Evolutionary conservation across 2,329 filamentous ascomycete genomes (phyloP).

Genomic region (Hymenoscyphus fraxineus): DNA sequence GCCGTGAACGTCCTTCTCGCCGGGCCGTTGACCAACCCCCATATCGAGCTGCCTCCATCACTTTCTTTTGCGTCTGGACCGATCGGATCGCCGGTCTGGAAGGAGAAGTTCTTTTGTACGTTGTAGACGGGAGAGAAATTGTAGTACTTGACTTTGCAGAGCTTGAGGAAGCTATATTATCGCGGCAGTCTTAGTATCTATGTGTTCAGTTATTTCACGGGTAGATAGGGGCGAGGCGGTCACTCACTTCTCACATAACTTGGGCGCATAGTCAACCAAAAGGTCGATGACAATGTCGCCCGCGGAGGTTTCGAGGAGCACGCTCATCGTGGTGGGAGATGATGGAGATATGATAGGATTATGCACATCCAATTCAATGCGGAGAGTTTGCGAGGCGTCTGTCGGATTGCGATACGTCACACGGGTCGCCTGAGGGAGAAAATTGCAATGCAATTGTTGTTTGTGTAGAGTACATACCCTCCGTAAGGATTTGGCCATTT

Average conservation of each 20-base stretch:
- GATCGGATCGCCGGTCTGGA: slow-evolving; percentile 92
- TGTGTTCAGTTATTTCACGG: slow-evolving; percentile 47
- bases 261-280: slow-evolving; percentile 81
- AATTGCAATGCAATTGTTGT: slow-evolving; percentile 1
- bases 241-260: slow-evolving; percentile 92
- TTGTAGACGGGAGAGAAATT: slow-evolving; percentile 92
- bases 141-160: slow-evolving; percentile 99
- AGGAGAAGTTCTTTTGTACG: slow-evolving; percentile 91
- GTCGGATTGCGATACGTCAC: neutral
- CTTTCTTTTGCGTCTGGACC: slow-evolving; percentile 80
- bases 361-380: neutral
- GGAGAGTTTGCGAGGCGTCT: slow-evolving; percentile 1
- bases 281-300: slow-evolving; percentile 96
- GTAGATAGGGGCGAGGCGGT: slow-evolving; percentile 12
- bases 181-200: slow-evolving; percentile 47
- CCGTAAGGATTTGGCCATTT: slow-evolving; percentile 2
- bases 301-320: slow-evolving; percentile 85
- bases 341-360: neutral
- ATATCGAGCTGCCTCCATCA: slow-evolving; percentile 90
- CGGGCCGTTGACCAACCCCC: slow-evolving; percentile 72
- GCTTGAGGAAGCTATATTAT: slow-evolving; percentile 79
- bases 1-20: slow-evolving; percentile 75
- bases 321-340: slow-evolving; percentile 65
- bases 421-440: neutral
- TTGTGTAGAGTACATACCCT: neutral